phyloP scores from a whole-genome alignment of 2,329 filamentous ascomycete species.

The Ustulina deusta region DNA sequence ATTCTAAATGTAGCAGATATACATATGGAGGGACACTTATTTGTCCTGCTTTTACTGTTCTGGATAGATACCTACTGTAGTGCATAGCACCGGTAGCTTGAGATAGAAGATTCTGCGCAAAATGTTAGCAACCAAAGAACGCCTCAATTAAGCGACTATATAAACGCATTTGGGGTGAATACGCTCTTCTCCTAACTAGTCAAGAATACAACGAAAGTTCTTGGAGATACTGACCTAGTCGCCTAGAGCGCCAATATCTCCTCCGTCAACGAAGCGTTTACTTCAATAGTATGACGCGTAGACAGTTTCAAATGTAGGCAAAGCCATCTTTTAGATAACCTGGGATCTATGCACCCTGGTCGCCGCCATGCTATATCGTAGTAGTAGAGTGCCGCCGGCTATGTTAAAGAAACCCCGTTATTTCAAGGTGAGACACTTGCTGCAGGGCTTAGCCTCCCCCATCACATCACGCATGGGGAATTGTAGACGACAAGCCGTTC shows the following conservation, averaged over 20 bases:
- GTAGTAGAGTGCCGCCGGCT: too few relatives aligned
- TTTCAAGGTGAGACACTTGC: conserved; percentile 9
- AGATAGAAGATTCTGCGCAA: neutral
- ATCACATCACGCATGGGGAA: conserved; percentile 1
- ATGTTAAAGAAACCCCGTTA: neutral
- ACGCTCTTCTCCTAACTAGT: neutral
- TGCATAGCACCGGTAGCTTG: neutral
- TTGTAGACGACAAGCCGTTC: neutral
- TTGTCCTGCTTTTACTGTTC: too few relatives aligned
- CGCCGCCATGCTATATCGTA: neutral
- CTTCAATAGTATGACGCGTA: neutral
- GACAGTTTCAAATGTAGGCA: conserved; percentile 1
- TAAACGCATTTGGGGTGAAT: neutral
- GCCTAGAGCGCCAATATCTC: neutral
- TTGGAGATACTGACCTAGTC: neutral
- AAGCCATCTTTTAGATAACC: neutral
- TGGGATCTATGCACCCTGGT: conserved; percentile 3
- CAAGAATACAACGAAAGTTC: neutral
- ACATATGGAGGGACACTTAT: too few relatives aligned
- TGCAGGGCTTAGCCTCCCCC: conserved; percentile 6
- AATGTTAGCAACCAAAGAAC: neutral
- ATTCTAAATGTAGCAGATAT: too few relatives aligned
- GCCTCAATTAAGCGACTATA: neutral
- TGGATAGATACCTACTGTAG: too few relatives aligned
- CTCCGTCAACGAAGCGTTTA: neutral